These are phyloP conservation scores for Raffaelea ambrosiae DNA, from an alignment of 2,329 filamentous ascomycete genomes.

Conservation along the genomic window DNA sequence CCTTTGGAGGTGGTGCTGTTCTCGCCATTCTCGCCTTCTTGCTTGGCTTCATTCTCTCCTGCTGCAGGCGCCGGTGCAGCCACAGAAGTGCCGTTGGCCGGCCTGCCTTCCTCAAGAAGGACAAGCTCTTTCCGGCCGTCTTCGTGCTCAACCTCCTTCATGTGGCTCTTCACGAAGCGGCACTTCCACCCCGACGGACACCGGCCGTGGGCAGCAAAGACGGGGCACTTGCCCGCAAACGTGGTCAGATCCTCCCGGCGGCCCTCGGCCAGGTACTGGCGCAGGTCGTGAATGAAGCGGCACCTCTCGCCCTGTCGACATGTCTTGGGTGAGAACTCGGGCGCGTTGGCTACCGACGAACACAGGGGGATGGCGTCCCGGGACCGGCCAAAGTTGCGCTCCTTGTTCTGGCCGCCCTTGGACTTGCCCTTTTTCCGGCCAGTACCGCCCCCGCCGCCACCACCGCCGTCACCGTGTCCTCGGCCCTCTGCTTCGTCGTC, in stretches of 20 bases:
- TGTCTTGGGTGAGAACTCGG: constrained; percentile 72
- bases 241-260: constrained; percentile 72
- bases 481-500: constrained; percentile 43
- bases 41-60: constrained; percentile 17
- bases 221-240: constrained; percentile 70
- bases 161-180: constrained; percentile 81
- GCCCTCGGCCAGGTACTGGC: constrained; percentile 74
- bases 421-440: constrained; percentile 30
- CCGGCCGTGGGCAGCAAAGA: constrained; percentile 66
- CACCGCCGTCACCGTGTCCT: constrained; percentile 14
- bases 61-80: too few species aligned
- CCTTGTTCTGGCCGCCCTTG: constrained; percentile 73
- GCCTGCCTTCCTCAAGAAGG: constrained; percentile 39
- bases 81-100: too few species aligned
- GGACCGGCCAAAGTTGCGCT: constrained; percentile 71
- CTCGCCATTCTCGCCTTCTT: constrained; percentile 19
- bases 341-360: constrained; percentile 57
- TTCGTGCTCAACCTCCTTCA: constrained; percentile 64
- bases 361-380: constrained; percentile 72
- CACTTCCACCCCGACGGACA: constrained; percentile 92
- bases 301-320: constrained; percentile 78
- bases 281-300: constrained; percentile 73
- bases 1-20: neutral
- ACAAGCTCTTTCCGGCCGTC: constrained; percentile 80
- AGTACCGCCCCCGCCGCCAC: constrained; percentile 8